Conservation (phyloP, 305 asterid genomes). For the Galium porrigens region DNA sequence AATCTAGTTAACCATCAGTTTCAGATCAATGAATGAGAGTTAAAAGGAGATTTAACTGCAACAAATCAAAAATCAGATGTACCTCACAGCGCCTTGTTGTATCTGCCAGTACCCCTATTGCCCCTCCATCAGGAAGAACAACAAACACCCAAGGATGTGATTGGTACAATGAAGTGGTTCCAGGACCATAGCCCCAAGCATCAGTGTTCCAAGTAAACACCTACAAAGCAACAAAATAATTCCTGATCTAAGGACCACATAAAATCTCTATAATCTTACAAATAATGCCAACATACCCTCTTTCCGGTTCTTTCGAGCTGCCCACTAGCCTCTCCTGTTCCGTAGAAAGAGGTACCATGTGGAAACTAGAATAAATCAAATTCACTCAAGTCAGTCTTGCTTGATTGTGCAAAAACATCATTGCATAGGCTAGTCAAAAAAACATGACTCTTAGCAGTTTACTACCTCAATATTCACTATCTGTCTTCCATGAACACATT, state of each 20-base stretch:
- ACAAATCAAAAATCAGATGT: constrained; percentile 15
- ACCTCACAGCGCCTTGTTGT: constrained; percentile 89
- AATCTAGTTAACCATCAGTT: constrained; percentile 36
- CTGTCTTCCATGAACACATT: constrained; percentile 49
- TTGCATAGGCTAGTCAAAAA: background rate
- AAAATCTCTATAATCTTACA: background rate
- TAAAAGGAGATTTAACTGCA: background rate
- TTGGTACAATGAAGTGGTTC: constrained; percentile 89
- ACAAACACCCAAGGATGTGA: constrained; percentile 96
- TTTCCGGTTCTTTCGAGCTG: constrained; percentile 92
- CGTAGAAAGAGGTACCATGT: constrained; percentile 69
- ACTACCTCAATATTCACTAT: constrained; percentile 57
- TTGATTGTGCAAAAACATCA: background rate
- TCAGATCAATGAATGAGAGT: background rate
- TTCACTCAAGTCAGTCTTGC: constrained; percentile 12
- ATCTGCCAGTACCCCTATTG: constrained; percentile 90
- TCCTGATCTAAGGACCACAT: background rate
- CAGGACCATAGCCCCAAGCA: constrained; percentile 90
- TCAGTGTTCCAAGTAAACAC: constrained; percentile 87
- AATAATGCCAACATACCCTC: constrained; percentile 40
- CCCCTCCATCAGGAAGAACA: constrained; percentile 72
- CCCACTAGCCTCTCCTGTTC: constrained; percentile 97
- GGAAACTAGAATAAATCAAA: constrained; percentile 48
- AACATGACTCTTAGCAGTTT: background rate
- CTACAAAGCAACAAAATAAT: constrained; percentile 23